phyloP scores from a whole-genome alignment of 2,329 filamentous ascomycete genomes.

The Colletotrichum graminicola region DNA sequence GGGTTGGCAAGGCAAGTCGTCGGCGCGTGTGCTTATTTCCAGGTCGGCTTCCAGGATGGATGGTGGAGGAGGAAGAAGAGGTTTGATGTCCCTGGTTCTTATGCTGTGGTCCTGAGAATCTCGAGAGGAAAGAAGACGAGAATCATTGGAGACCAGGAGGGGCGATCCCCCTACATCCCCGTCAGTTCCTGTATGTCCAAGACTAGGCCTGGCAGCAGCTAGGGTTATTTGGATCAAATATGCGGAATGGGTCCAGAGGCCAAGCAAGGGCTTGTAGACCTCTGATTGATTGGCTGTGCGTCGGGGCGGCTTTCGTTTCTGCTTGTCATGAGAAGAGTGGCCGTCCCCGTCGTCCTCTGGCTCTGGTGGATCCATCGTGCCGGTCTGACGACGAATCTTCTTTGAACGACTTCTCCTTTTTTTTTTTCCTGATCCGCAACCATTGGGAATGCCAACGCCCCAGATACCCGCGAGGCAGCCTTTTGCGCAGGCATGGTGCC shows the following conservation, averaged over 20 bases:
- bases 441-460: neutral
- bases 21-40: constrained; percentile 14
- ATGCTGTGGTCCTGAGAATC: constrained; percentile 32
- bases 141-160: constrained; percentile 33
- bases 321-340: constrained; percentile 35
- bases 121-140: constrained; percentile 31
- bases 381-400: constrained; percentile 36
- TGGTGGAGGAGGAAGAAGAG: constrained; percentile 23
- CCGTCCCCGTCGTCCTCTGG: constrained; percentile 5
- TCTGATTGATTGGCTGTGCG: constrained; percentile 38
- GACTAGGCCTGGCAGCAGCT: constrained; percentile 42
- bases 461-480: neutral
- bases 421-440: constrained; percentile 4
- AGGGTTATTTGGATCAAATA: constrained; percentile 41
- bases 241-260: constrained; percentile 36
- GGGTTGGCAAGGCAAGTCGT: neutral
- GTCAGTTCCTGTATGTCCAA: constrained; percentile 31
- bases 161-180: constrained; percentile 28
- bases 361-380: constrained; percentile 28
- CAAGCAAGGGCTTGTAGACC: constrained; percentile 36
- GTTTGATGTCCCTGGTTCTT: constrained; percentile 31
- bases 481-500: constrained; percentile 14
- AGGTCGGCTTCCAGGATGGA: constrained; percentile 12
- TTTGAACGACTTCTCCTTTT: constrained; percentile 39
- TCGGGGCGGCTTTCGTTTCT: constrained; percentile 38